phyloP scores from a whole-genome alignment of 768 basidiomycete genomes.

The Tylopilus plumbeoviolaceoides region DNA sequence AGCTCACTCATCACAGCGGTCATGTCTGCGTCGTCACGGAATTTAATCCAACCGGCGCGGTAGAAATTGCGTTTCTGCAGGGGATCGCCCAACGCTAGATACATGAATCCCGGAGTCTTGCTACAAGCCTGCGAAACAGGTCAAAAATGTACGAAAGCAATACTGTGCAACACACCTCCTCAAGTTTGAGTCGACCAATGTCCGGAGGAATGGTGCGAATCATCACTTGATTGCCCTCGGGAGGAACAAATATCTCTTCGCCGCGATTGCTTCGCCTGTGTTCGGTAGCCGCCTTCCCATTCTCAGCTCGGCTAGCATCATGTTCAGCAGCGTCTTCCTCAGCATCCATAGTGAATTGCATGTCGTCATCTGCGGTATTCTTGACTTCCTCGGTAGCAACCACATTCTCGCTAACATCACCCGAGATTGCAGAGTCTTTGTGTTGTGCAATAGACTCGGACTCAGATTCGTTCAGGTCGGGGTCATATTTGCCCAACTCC shows the following conservation, averaged over 20 bases:
- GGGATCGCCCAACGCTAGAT: conserved; percentile 90
- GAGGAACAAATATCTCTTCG: conserved; percentile 65
- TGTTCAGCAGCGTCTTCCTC: conserved; percentile 70
- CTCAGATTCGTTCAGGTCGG: conserved; percentile 62
- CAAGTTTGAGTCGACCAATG: conserved; percentile 83
- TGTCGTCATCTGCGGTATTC: conserved; percentile 58
- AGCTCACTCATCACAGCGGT: conserved; percentile 62
- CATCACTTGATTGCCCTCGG: conserved; percentile 89
- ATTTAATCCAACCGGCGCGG: conserved; percentile 91
- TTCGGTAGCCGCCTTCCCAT: conserved; percentile 49
- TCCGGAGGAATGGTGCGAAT: conserved; percentile 94
- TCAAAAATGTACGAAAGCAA: conserved; percentile 2
- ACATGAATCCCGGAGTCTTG: conserved; percentile 76
- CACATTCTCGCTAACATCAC: conserved; percentile 35
- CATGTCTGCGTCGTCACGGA: conserved; percentile 84
- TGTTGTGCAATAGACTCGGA: conserved; percentile 45
- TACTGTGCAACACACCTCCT: conserved; percentile 57
- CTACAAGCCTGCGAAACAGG: conserved; percentile 56
- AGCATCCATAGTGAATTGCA: conserved; percentile 66
- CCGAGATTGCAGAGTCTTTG: conserved; percentile 45
- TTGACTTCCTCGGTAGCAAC: conserved; percentile 52
- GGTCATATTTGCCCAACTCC: conserved; percentile 83
- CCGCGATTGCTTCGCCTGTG: conserved; percentile 52
- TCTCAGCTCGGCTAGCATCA: conserved; percentile 53
- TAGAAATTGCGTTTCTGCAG: conserved; percentile 91